A percentile compares a stretch with the other conserved stretches of the same genome.
These are phyloP conservation scores for Trichosporon faecale DNA, from an alignment of 1,284 basidiomycete genomes.

Conservation along the genomic window DNA sequence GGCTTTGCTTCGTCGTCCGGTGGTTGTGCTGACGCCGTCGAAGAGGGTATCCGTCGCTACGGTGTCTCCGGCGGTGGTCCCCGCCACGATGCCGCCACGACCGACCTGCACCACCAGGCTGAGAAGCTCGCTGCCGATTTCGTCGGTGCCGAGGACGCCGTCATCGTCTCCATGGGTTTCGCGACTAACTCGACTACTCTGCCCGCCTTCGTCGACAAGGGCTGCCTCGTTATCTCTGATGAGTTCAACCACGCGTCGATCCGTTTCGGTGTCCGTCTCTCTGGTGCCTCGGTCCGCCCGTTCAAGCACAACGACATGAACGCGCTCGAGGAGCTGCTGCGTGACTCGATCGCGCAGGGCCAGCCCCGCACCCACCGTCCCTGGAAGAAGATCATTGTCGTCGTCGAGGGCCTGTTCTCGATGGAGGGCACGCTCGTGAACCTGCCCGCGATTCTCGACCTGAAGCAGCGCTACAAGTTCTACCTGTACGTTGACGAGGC, in stretches of 20 bases:
- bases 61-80: conserved; percentile 75
- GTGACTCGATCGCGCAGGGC: conserved; percentile 93
- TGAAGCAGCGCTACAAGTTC: conserved; percentile 98
- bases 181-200: conserved; percentile 96
- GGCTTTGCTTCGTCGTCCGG: conserved; percentile 94
- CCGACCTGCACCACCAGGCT: conserved; percentile 75
- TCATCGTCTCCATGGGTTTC: conserved; percentile 95
- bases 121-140: conserved; percentile 90
- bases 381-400: conserved; percentile 96
- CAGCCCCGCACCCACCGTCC: conserved; percentile 96
- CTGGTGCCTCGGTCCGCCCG: conserved; percentile 82
- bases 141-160: conserved; percentile 80
- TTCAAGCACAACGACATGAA: conserved; percentile 98
- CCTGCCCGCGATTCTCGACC: conserved; percentile 74
- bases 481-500: conserved; percentile 96
- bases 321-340: conserved; percentile 73
- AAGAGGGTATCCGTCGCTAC: conserved; percentile 71
- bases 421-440: conserved; percentile 97
- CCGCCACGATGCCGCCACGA: conserved; percentile 76
- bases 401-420: conserved; percentile 94
- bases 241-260: conserved; percentile 97
- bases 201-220: conserved; percentile 85
- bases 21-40: conserved; percentile 88
- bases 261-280: conserved; percentile 84
- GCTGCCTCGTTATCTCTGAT: conserved; percentile 93